Evolutionary conservation across 2,329 filamentous ascomycete species (phyloP).

Genomic region (Clathrospora elynae): DNA sequence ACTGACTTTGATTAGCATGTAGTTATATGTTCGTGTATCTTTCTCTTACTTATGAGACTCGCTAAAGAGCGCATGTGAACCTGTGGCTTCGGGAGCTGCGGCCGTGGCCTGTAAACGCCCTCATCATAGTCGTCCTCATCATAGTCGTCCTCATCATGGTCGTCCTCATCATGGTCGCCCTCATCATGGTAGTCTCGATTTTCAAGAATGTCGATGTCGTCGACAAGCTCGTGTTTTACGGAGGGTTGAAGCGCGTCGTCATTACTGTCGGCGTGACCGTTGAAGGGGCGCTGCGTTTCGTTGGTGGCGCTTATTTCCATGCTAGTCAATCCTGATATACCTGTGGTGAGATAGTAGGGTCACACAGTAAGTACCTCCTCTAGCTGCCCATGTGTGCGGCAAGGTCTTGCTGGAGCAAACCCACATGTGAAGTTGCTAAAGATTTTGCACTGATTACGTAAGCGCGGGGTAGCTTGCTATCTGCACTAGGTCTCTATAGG

Average conservation of each 20-base stretch:
- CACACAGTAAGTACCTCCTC: neutral
- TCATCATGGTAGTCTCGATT: constrained; percentile 5
- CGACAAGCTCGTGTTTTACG: constrained; percentile 23
- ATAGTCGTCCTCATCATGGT: constrained; percentile 9
- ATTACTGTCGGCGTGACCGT: neutral
- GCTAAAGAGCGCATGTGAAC: constrained; percentile 27
- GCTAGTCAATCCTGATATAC: constrained; percentile 16
- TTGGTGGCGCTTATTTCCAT: constrained; percentile 16
- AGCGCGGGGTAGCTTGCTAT: no score
- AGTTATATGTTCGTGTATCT: neutral
- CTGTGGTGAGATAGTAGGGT: constrained; percentile 1
- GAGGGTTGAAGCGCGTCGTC: constrained; percentile 1
- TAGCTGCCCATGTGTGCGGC: neutral
- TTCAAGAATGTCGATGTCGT: constrained; percentile 9
- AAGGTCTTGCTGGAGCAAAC: neutral
- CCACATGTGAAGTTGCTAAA: no score
- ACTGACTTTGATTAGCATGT: constrained; percentile 18
- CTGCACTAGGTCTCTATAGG: no score
- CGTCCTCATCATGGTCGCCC: neutral
- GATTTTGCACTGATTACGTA: neutral
- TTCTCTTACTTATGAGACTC: constrained; percentile 33
- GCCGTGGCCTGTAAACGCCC: constrained; percentile 30
- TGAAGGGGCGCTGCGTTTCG: neutral
- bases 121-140: neutral
- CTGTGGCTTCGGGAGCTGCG: constrained; percentile 26